phyloP scores from a whole-genome alignment of 208 protist species.

The Trypanosoma congolense region DNA sequence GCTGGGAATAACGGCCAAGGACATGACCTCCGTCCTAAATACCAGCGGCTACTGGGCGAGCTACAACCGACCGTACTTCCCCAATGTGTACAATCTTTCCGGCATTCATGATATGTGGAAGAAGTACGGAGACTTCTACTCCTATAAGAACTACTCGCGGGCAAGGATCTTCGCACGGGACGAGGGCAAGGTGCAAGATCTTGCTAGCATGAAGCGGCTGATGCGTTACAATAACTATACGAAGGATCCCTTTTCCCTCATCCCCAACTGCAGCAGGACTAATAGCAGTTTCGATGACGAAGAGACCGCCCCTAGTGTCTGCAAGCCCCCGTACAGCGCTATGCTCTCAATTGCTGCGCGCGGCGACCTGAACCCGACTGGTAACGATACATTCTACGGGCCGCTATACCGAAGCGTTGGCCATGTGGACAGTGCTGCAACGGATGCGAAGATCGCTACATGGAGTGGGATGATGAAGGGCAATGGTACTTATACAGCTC shows the following conservation, averaged over 20 bases:
- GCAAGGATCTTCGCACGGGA: slow-evolving; percentile 64
- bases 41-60: slow-evolving; percentile 53
- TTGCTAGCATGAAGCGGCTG: slow-evolving; percentile 34
- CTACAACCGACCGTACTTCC: slow-evolving; percentile 84
- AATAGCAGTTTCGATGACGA: background rate
- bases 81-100: slow-evolving; percentile 58
- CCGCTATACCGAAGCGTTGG: slow-evolving; percentile 20
- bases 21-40: slow-evolving; percentile 48
- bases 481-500: slow-evolving; percentile 9
- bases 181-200: slow-evolving; percentile 21
- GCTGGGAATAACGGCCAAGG: slow-evolving; percentile 28
- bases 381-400: slow-evolving; percentile 24
- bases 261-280: slow-evolving; percentile 38
- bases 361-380: slow-evolving; percentile 43
- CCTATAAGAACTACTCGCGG: slow-evolving; percentile 39
- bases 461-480: slow-evolving; percentile 23
- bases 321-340: slow-evolving; percentile 25
- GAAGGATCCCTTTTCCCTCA: slow-evolving; percentile 49
- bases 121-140: slow-evolving; percentile 38
- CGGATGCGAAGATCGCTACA: slow-evolving; percentile 31
- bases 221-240: slow-evolving; percentile 76
- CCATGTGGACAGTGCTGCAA: slow-evolving; percentile 32
- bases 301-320: slow-evolving; percentile 11
- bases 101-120: slow-evolving; percentile 26
- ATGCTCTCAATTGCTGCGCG: slow-evolving; percentile 41